phyloP scores from a whole-genome alignment of 257 asterid genomes.

The Solanum dulcamara region DNA sequence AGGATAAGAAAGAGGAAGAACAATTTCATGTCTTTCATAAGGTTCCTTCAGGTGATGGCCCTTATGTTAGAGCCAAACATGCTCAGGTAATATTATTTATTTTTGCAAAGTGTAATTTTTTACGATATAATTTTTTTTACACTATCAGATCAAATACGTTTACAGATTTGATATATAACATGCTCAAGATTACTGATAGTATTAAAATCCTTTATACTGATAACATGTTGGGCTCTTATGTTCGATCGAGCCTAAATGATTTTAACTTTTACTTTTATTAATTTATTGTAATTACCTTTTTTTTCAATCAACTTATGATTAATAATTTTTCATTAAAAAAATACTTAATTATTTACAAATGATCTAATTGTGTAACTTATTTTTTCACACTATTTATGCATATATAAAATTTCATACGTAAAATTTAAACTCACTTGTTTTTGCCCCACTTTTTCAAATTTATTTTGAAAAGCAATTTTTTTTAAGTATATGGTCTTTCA shows the following conservation, averaged over 20 bases:
- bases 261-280: too few relatives aligned
- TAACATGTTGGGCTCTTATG: too few relatives aligned
- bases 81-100: conserved; percentile 46
- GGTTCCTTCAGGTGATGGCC: conserved; percentile 90
- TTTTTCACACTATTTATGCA: not conserved
- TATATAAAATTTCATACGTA: too few relatives aligned
- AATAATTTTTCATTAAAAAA: too few relatives aligned
- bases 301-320: too few relatives aligned
- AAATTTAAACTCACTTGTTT: not conserved
- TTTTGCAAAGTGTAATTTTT: not conserved
- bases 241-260: too few relatives aligned
- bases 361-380: not conserved
- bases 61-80: conserved; percentile 79
- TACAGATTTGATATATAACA: not conserved
- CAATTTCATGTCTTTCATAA: conserved; percentile 47
- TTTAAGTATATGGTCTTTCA: not conserved
- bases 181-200: not conserved
- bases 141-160: not conserved
- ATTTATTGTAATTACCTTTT: too few relatives aligned
- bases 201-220: too few relatives aligned
- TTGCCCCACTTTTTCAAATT: too few relatives aligned
- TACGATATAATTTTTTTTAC: not conserved
- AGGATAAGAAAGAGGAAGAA: not conserved
- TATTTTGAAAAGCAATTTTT: too few relatives aligned
- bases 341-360: not conserved